These are phyloP conservation scores for Brettanomyces custersianus DNA, from an alignment of 805 yeast genomes.

Conservation along the genomic window DNA sequence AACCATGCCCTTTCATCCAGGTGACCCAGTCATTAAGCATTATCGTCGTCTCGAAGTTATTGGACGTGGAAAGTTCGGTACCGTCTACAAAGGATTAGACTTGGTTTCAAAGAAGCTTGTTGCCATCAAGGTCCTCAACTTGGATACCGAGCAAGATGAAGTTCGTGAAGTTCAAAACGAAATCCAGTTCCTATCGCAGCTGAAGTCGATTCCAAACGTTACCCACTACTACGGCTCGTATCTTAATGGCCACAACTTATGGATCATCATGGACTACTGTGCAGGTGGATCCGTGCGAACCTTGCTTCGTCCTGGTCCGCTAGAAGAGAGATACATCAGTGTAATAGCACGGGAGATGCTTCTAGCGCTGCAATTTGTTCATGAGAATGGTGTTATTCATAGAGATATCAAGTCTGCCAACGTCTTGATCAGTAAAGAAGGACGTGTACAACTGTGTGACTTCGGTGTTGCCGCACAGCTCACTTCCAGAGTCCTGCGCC, in stretches of 20 bases:
- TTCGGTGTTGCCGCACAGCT: slow-evolving; percentile 97
- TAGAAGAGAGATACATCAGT: slow-evolving; percentile 78
- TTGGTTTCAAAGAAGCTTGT: slow-evolving; percentile 65
- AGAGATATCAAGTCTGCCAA: slow-evolving; percentile 97
- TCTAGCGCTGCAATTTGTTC: slow-evolving; percentile 72
- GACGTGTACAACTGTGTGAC: slow-evolving; percentile 86
- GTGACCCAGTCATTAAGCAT: slow-evolving; percentile 13
- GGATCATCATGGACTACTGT: slow-evolving; percentile 97
- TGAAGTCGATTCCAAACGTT: slow-evolving; percentile 82
- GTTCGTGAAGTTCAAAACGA: slow-evolving; percentile 92
- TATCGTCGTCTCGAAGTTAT: slow-evolving; percentile 83
- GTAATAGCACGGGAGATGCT: slow-evolving; percentile 80
- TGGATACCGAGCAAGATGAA: slow-evolving; percentile 91
- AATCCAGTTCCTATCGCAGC: slow-evolving; percentile 73
- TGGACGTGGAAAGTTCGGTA: slow-evolving; percentile 95
- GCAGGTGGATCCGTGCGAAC: slow-evolving; percentile 95
- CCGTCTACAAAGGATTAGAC: slow-evolving; percentile 82
- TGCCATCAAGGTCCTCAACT: slow-evolving; percentile 86
- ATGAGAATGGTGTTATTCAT: slow-evolving; percentile 85
- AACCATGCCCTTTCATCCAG: not conserved
- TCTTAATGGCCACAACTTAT: slow-evolving; percentile 78
- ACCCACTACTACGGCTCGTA: slow-evolving; percentile 89
- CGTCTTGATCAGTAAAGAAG: slow-evolving; percentile 74
- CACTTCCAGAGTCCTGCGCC: slow-evolving; percentile 60
- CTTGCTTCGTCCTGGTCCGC: slow-evolving; percentile 71